Evolutionary conservation across 2,329 filamentous ascomycete species (phyloP).

Genomic region (Neoscytalidium dimidiatum): DNA sequence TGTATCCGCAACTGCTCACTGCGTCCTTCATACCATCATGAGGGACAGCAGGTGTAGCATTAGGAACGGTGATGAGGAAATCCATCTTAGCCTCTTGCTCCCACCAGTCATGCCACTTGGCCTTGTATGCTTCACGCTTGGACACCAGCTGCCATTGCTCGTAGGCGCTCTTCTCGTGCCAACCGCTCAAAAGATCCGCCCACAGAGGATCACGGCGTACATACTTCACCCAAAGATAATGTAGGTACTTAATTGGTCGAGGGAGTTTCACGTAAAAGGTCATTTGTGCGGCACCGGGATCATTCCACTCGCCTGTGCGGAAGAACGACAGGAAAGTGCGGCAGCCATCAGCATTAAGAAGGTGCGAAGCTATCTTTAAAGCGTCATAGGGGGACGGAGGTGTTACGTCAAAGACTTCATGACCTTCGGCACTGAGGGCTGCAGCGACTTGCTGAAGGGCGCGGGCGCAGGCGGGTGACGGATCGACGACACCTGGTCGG

Average conservation of each 20-base stretch:
- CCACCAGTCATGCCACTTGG: conserved; percentile 85
- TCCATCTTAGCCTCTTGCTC: conserved; percentile 67
- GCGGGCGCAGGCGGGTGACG: conserved; percentile 78
- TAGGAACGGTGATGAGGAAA: conserved; percentile 79
- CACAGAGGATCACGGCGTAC: conserved; percentile 73
- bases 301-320: conserved; percentile 75
- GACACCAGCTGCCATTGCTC: conserved; percentile 83
- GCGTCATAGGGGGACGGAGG: conserved; percentile 68
- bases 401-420: conserved; percentile 68
- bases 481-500: conserved; percentile 68
- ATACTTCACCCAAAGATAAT: conserved; percentile 89
- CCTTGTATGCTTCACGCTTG: conserved; percentile 75
- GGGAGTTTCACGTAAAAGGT: conserved; percentile 72
- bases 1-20: conserved; percentile 86
- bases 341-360: conserved; percentile 84
- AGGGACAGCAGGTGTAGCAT: conserved; percentile 85
- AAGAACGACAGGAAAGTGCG: conserved; percentile 77
- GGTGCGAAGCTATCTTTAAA: conserved; percentile 72
- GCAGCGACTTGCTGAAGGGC: conserved; percentile 71
- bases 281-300: conserved; percentile 76
- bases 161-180: conserved; percentile 70
- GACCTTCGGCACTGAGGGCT: conserved; percentile 70
- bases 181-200: conserved; percentile 74
- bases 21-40: conserved; percentile 85
- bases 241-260: conserved; percentile 74